A percentile compares a stretch with the other conserved stretches of the same genome.
These are phyloP conservation scores for Acanthamoeba healyi DNA, from an alignment of 208 protist genomes.

Conservation along the genomic window DNA sequence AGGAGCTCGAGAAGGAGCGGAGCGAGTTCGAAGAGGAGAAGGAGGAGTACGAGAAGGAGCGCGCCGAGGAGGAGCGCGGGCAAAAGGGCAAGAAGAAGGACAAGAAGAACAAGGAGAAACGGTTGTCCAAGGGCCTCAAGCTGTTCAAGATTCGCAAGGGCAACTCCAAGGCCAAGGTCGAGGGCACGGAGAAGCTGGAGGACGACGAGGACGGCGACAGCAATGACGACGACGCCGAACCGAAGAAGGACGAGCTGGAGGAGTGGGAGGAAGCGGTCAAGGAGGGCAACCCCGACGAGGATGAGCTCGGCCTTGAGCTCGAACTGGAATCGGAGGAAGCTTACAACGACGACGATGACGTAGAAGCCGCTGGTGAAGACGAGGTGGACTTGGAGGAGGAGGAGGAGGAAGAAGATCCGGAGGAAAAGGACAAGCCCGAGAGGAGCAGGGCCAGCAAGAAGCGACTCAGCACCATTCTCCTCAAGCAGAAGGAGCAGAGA, in stretches of 20 bases:
- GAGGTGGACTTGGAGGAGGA: neutral
- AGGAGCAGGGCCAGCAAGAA: neutral
- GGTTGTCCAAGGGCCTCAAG: neutral
- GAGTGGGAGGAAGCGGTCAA: neutral
- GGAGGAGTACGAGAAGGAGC: neutral
- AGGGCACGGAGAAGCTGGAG: neutral
- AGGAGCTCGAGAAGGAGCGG: neutral
- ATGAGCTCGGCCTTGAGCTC: neutral
- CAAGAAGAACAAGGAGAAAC: too few relatives aligned
- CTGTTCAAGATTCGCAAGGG: slow-evolving; percentile 1
- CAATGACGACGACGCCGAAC: neutral
- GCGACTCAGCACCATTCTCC: neutral
- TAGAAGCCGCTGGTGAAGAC: neutral
- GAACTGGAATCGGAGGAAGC: neutral
- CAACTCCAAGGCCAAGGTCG: too few relatives aligned
- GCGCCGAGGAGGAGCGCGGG: neutral
- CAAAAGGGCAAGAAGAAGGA: too few relatives aligned
- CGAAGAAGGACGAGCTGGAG: neutral
- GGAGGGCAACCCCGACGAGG: neutral
- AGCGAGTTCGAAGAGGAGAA: neutral
- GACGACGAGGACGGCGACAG: neutral
- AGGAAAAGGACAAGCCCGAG: neutral
- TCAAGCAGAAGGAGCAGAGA: slow-evolving; percentile 12
- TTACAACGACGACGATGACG: neutral
- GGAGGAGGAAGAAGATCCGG: neutral